Conservation (phyloP, 371 early-diverging fungal genomes). For the Circinella umbellata region DNA sequence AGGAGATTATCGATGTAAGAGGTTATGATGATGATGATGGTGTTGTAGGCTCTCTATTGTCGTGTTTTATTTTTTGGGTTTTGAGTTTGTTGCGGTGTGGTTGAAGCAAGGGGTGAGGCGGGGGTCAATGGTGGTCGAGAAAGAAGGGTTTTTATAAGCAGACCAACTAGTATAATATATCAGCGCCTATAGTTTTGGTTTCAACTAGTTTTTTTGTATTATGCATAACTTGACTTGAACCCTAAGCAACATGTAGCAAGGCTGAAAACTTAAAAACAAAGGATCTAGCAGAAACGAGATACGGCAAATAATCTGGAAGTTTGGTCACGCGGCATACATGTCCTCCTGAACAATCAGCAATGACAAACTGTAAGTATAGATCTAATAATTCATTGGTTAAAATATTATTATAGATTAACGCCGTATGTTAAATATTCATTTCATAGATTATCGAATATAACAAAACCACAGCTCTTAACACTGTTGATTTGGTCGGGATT, state of each 20-base stretch:
- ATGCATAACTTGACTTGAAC: not conserved
- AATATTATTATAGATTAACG: not conserved
- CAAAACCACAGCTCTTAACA: not conserved
- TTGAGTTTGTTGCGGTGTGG: too few species aligned
- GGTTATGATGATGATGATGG: too few species aligned
- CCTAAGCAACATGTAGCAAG: not conserved
- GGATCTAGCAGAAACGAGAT: not conserved
- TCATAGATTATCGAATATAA: not conserved
- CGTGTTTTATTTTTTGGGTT: too few species aligned
- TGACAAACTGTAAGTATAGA: not conserved
- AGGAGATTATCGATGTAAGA: too few species aligned
- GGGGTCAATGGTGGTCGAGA: too few species aligned
- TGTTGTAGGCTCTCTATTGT: too few species aligned
- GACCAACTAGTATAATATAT: too few species aligned
- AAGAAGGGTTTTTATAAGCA: too few species aligned
- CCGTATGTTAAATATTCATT: too few species aligned
- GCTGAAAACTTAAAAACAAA: not conserved
- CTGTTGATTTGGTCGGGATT: not conserved
- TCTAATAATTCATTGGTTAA: not conserved
- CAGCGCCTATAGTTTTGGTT: too few species aligned
- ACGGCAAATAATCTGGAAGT: not conserved
- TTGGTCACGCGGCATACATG: not conserved
- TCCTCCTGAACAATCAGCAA: not conserved
- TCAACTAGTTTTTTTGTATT: too few species aligned
- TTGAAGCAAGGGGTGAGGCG: too few species aligned